Conservation (phyloP, 352 stramenopile species). For the Globisporangium barbulae region DNA sequence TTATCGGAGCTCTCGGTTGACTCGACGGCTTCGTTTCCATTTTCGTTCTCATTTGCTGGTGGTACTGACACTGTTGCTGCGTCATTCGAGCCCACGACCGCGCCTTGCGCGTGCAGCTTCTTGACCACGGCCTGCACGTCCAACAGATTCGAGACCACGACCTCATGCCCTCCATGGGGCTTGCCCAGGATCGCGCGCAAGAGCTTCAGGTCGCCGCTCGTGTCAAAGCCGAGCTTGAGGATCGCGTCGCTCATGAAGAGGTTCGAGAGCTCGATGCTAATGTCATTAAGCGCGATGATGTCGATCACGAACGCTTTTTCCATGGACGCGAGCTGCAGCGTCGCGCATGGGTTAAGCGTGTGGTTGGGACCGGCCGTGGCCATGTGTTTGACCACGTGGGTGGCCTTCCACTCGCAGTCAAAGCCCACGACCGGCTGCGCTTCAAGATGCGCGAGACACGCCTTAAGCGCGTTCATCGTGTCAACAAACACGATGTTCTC, state of each 20-base stretch:
- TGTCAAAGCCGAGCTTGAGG: constrained; percentile 75
- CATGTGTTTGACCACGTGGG: constrained; percentile 22
- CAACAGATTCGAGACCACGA: constrained; percentile 48
- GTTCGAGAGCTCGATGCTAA: constrained; percentile 25
- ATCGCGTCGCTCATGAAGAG: constrained; percentile 47
- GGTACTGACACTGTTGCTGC: background rate
- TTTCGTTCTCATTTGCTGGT: background rate
- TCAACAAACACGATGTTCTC: constrained; percentile 62
- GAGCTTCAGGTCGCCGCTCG: constrained; percentile 56
- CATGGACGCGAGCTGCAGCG: constrained; percentile 64
- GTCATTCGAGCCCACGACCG: background rate
- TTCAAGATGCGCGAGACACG: constrained; percentile 42
- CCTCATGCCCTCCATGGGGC: constrained; percentile 13
- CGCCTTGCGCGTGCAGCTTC: constrained; percentile 28
- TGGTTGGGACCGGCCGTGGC: constrained; percentile 1
- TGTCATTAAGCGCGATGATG: constrained; percentile 40
- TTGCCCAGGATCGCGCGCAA: constrained; percentile 43
- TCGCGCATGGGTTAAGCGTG: constrained; percentile 36
- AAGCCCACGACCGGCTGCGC: constrained; percentile 53
- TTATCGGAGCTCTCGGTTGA: background rate
- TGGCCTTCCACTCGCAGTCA: constrained; percentile 76
- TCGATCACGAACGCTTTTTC: constrained; percentile 67
- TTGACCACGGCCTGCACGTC: constrained; percentile 50
- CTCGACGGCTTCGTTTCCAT: constrained; percentile 9
- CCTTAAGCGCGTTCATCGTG: constrained; percentile 27